Evolutionary conservation across 495 filamentous ascomycete genomes (phyloP).

Genomic region (Aspergillus coremiiformis): DNA sequence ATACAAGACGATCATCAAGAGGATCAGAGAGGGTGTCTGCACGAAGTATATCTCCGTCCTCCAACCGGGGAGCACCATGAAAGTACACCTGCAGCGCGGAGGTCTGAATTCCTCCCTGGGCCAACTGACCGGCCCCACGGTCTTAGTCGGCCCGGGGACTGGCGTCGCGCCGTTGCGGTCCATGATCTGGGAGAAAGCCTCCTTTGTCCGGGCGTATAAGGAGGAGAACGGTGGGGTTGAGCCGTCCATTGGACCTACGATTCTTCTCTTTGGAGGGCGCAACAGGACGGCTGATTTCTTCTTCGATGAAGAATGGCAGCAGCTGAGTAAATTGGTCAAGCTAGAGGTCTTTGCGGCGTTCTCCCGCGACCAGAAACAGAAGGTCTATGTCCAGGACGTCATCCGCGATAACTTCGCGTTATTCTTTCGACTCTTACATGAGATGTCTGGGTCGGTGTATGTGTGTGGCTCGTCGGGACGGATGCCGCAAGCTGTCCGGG

Average conservation of each 20-base stretch:
- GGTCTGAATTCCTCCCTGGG: slow-evolving; percentile 45
- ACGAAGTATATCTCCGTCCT: slow-evolving; percentile 75
- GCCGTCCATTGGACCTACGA: slow-evolving; percentile 25
- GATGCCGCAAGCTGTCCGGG: slow-evolving; percentile 87
- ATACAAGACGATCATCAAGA: slow-evolving; percentile 82
- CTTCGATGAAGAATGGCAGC: slow-evolving; percentile 68
- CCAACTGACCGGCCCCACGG: slow-evolving; percentile 48
- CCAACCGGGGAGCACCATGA: slow-evolving; percentile 45
- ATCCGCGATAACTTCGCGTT: slow-evolving; percentile 53
- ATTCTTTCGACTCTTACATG: slow-evolving; percentile 53
- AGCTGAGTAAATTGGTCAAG: slow-evolving; percentile 25
- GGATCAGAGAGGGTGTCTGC: slow-evolving; percentile 79
- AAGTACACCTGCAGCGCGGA: slow-evolving; percentile 51
- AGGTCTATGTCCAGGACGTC: slow-evolving; percentile 85
- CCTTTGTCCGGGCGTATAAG: slow-evolving; percentile 32
- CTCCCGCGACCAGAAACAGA: slow-evolving; percentile 67
- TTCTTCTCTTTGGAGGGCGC: slow-evolving; percentile 75
- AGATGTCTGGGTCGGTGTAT: slow-evolving; percentile 51
- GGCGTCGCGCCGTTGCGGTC: slow-evolving; percentile 84
- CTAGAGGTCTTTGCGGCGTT: slow-evolving; percentile 69
- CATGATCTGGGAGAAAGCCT: slow-evolving; percentile 61
- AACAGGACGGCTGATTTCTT: slow-evolving; percentile 68
- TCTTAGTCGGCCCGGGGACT: slow-evolving; percentile 85
- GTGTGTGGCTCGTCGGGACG: slow-evolving; percentile 78
- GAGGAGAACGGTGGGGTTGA: slow-evolving; percentile 27